phyloP scores from a whole-genome alignment of 208 protist species.

The Crithidia expoeki region DNA sequence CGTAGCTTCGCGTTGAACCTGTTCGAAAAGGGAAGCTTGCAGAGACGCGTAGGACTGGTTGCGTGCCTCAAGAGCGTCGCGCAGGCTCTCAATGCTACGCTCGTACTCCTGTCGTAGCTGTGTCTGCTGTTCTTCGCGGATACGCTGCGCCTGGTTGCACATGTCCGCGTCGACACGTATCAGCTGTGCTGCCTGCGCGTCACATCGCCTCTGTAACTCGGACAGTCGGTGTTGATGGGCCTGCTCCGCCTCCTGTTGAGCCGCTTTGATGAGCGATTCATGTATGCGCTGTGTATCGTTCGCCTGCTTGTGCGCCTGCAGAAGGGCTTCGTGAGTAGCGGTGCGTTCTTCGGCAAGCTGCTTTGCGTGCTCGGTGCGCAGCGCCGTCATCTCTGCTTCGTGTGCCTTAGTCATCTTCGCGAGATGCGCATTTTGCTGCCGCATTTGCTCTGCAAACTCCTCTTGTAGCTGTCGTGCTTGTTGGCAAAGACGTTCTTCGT shows the following conservation, averaged over 20 bases:
- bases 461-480: conserved; percentile 1
- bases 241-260: not conserved
- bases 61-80: conserved; percentile 32
- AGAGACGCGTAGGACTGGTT: conserved; percentile 23
- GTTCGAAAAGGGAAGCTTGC: conserved; percentile 32
- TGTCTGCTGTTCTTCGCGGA: conserved; percentile 17
- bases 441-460: not conserved
- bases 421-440: conserved; percentile 10
- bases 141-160: conserved; percentile 2
- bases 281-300: not conserved
- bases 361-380: conserved; percentile 11
- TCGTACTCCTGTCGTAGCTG: conserved; percentile 40
- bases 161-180: conserved; percentile 5
- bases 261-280: conserved; percentile 1
- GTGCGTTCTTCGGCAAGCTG: conserved; percentile 19
- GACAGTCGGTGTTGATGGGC: not conserved
- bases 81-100: conserved; percentile 31
- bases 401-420: conserved; percentile 1
- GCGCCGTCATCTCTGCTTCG: conserved; percentile 8
- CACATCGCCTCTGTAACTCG: conserved; percentile 26
- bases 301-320: conserved; percentile 1
- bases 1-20: conserved; percentile 28
- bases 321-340: not conserved
- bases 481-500: not conserved
- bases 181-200: conserved; percentile 31